Evolutionary conservation across 2,329 filamentous ascomycete genomes (phyloP), one percentile per base, ranked within the genome.

Genomic region (Pseudogymnoascus sp.): DNA sequence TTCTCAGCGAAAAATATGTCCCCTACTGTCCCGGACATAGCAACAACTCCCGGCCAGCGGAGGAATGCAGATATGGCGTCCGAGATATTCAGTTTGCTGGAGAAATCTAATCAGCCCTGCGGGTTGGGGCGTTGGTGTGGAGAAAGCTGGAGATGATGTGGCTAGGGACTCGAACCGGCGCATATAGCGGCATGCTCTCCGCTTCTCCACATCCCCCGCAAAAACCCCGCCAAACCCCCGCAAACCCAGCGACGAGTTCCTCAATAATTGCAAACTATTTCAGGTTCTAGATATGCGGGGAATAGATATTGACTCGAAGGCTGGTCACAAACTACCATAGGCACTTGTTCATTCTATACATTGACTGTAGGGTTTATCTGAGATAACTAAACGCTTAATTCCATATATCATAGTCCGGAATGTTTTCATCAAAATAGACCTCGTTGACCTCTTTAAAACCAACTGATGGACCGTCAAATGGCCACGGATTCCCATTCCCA

Each of bases 401-500:
- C 65, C 65, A 66, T 18, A 31, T 23, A 25, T 65, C 64, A 25
- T 65, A 18, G 31, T 65, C 63, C 5, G 65, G 63, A 21, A 61
- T 34, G 7, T 61, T 60, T 11, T 63, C 61, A 4, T 46, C 40
- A 14, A 36, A 56, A 53, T 68, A 68, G 8, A 59, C 60, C 62
- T 68, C 67, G 18, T 34, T 56, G 8, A 68, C 61, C 60, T 66
- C 63, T 14, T 64, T 40, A 40, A 68, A 68, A 1, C 66, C 65
- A 18, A 68, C 67, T 18, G 40, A 60, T 12, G 63, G 65, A 0
- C 59, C 66, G 21, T 66, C 59, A 16, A 59, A 63, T 9, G 64
- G 66, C 67, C 67, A 69, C n/a, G 66, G 66, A 18, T 68, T 63
- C 7, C 67, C 67, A 64, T 64, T 65, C 16, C 66, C 67, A 37